Conservation (phyloP, 2,329 filamentous ascomycete genomes). For the Microcera coccophila region DNA sequence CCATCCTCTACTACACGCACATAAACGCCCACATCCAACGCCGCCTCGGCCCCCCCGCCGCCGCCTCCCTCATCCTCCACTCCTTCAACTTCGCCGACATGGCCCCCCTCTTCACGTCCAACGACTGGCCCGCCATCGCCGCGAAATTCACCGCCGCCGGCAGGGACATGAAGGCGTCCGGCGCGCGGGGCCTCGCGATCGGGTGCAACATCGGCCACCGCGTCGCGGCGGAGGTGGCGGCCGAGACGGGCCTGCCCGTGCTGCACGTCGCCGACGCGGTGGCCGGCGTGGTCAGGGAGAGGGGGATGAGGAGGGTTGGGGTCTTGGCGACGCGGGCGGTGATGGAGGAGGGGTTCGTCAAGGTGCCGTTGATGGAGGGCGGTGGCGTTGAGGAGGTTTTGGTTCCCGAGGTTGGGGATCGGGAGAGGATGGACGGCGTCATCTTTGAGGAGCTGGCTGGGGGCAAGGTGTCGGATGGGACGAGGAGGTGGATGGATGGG, state of each 20-base stretch:
- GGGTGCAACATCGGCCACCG: constrained; percentile 2
- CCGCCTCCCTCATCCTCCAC: neutral
- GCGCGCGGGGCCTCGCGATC: constrained; percentile 2
- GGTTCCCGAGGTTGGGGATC: neutral
- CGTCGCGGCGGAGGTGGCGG: neutral
- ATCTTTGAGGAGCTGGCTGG: constrained; percentile 1
- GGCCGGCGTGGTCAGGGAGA: neutral
- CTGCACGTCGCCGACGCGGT: constrained; percentile 1
- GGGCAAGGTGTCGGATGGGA: neutral
- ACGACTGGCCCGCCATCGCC: neutral
- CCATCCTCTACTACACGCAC: constrained; percentile 1
- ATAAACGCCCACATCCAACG: constrained; percentile 2
- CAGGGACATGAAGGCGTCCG: neutral
- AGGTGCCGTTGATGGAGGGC: constrained; percentile 1
- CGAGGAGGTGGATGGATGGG: constrained; percentile 1
- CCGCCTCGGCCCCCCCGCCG: neutral
- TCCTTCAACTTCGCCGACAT: constrained; percentile 2
- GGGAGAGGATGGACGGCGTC: constrained; percentile 1
- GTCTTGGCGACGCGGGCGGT: constrained; percentile 1
- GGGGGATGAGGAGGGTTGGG: constrained; percentile 1
- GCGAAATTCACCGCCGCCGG: neutral
- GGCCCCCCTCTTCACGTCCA: neutral
- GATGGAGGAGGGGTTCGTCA: constrained; percentile 4
- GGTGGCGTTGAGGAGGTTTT: neutral
- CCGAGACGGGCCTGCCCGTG: neutral